Base-by-base conservation (phyloP, 805 yeast genomes). In the Barnettozyma sp. region DNA sequence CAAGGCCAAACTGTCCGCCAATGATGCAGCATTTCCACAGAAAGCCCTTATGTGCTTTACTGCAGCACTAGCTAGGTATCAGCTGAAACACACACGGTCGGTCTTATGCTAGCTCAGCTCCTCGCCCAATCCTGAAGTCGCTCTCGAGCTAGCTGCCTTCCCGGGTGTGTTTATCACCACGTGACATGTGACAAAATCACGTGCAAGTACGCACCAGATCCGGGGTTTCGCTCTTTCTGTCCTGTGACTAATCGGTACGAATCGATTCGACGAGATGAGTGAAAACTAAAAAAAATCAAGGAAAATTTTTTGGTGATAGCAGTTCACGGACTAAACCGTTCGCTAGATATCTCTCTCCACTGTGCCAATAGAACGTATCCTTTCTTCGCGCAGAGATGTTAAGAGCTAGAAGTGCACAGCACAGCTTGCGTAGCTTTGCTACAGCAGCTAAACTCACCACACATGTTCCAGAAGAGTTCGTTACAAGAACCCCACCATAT, bases 401-500 rank as follows among this genome's bases (percentile, higher is more conserved):
- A 17, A 29, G 32, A 29, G 23, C 35, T 18, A 27, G 26, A 22
- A 14, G 21, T 14, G 16, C 17, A 13, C 18, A 22, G n/a, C 23
- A 21, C 29, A 35, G 42, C 40, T 34, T 45, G 36, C 38, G 55
- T 36, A 38, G 43, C 8, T 37, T 49, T 7, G 55, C 55, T 7
- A 33, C 54, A 6, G 29, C 43, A 9, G 52, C 47, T 14, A 40
- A 47, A 6, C 38, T 50, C 16, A 42, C 55, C 1, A 50, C 54
- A 7, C 39, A 41, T 7, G 49, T 53, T 18, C 87, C 95, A 5
- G 53, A 63, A 12, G 83, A 78, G 31, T 78, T 62, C 56, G 65
- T 65, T 52, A 63, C 84, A 19, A 73, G 94, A 56, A 74, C 86
- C 15, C 97, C 98, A 5, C 97, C 97, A 34, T 88, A 88, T 56